Conservation (phyloP, 2,329 filamentous ascomycete species). For the Lachnellula willkommii region DNA sequence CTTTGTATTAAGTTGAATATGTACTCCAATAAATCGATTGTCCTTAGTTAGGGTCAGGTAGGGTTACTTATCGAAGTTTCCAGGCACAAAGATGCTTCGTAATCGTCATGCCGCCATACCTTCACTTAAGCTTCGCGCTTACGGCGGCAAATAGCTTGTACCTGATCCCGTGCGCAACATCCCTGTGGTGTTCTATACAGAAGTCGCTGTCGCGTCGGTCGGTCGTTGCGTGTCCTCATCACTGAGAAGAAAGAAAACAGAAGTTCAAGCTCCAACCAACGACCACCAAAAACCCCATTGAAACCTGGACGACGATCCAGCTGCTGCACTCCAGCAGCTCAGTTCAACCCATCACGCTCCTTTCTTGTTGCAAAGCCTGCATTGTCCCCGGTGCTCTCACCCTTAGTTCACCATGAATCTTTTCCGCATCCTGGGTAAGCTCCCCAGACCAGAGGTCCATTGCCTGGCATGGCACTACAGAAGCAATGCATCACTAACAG, state of each 20-base stretch:
- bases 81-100: conserved; percentile 23
- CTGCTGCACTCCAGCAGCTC: conserved; percentile 13
- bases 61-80: conserved; percentile 6
- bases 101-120: conserved; percentile 18
- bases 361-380: conserved; percentile 2
- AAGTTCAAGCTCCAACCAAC: not conserved
- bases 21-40: not conserved
- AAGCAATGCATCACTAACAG: conserved; percentile 5
- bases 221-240: conserved; percentile 28
- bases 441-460: not conserved
- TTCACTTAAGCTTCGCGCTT: conserved; percentile 1
- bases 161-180: conserved; percentile 1
- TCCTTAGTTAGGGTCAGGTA: not conserved
- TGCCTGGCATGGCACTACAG: not conserved
- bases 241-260: conserved; percentile 1
- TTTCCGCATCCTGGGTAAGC: conserved; percentile 61
- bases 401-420: conserved; percentile 55
- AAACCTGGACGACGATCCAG: conserved; percentile 2
- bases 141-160: not conserved
- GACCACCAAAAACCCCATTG: not conserved
- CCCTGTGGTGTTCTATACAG: not conserved
- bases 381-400: conserved; percentile 9
- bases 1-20: not conserved
- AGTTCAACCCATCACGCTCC: not conserved
- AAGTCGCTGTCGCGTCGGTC: conserved; percentile 7